Evolutionary conservation across 768 basidiomycete genomes (phyloP), one percentile per base, ranked within the genome.

Genomic region (Boletales sp.): DNA sequence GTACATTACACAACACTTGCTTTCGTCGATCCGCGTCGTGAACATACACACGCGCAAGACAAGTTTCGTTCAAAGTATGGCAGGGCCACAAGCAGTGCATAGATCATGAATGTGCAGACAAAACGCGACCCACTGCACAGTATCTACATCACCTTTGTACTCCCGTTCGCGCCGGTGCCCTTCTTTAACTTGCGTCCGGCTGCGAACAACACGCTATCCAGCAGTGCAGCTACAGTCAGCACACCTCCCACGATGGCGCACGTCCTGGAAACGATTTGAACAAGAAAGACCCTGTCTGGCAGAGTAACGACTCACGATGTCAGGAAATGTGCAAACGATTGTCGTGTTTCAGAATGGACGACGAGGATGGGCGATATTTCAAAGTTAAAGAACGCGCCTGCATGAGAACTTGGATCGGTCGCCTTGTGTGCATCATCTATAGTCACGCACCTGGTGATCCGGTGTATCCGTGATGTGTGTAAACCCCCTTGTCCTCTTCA

Each of bases 211-310:
- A 90, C 72, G 52, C 88, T 82, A 68, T 98, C 97, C 45, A 97
- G 57, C 13, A 99, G 72, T 1, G 89, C 87, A 15, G 94, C 94
- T 17, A 99, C 86, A 5, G 97, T 99, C 52, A 99, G 72, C 4
- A 98, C 94, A 58, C 97, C 97, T 57, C 97, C 97, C 27, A 99
- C 86, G 61, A 99, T 97, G 2, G 97, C 97, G 65, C 94, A 97
- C 21, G 94, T 94, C 55, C 94, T 97, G 60, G 32, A 34, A 30
- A 50, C 19, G 15, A 32, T 34, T 31, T 21, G 18, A 51, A 21
- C 47, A 21, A 45, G 12, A 45, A 12, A 51, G 29, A 34, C 14
- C 8, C 17, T 14, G 18, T 15, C 32, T 29, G 24, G 24, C 7
- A 30, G 37, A 37, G 11, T 50, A 29, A 48, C 18, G 14, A 78